phyloP scores from a whole-genome alignment of 202 grass and related monocot species.

The Carex arenaria region DNA sequence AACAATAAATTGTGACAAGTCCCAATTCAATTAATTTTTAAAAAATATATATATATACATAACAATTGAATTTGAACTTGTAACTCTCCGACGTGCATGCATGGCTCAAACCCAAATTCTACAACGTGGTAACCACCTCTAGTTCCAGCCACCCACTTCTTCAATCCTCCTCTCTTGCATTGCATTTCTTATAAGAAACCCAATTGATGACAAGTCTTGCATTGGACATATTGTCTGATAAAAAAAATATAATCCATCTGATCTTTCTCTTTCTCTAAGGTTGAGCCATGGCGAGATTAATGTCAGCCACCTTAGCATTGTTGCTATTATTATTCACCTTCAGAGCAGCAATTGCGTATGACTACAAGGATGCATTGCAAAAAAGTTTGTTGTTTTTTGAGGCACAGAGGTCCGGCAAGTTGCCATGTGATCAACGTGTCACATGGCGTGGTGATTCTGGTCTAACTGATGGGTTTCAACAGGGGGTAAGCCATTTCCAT shows the following conservation, averaged over 20 bases:
- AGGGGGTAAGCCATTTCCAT: constrained; percentile 34
- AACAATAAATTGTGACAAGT: neutral
- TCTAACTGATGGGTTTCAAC: constrained; percentile 58
- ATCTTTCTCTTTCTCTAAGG: neutral
- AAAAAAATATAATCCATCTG: neutral
- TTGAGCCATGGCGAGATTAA: constrained; percentile 48
- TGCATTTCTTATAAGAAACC: constrained; percentile 35
- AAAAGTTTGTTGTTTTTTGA: constrained; percentile 83
- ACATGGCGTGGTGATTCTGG: constrained; percentile 85
- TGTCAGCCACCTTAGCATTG: constrained; percentile 29
- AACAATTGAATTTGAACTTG: neutral
- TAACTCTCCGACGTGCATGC: constrained; percentile 55
- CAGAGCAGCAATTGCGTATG: neutral
- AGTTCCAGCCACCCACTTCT: constrained; percentile 19
- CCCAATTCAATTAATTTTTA: neutral
- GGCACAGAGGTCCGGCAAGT: constrained; percentile 85
- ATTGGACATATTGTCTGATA: neutral
- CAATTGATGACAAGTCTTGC: neutral
- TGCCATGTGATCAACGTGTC: constrained; percentile 60
- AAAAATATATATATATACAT: neutral
- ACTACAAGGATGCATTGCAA: constrained; percentile 67
- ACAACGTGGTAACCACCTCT: constrained; percentile 54
- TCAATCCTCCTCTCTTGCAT: neutral
- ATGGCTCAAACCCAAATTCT: constrained; percentile 37
- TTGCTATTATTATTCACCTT: constrained; percentile 29